Evolutionary conservation across 768 basidiomycete species (phyloP).

Genomic region (Pleurotus eryngii): DNA sequence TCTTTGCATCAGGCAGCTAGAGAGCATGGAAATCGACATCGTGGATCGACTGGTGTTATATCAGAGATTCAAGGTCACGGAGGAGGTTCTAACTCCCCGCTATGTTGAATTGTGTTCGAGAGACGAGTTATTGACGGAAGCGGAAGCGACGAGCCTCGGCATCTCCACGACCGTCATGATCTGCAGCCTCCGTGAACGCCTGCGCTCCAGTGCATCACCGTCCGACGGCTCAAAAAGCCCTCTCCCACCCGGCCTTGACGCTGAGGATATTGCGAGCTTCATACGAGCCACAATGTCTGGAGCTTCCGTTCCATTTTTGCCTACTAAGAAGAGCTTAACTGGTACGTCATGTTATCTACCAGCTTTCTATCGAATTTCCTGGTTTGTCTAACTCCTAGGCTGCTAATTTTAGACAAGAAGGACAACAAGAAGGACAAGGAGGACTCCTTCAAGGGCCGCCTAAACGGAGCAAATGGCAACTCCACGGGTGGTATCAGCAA

Average conservation of each 20-base stretch:
- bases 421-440: no score
- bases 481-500: no score
- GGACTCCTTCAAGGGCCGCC: no score
- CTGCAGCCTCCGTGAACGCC: slow-evolving; percentile 4
- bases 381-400: no score
- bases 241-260: slow-evolving; percentile 7
- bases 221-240: slow-evolving; percentile 10
- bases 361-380: no score
- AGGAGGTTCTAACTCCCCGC: slow-evolving; percentile 35
- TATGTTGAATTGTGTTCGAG: slow-evolving; percentile 40
- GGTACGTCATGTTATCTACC: no score
- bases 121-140: slow-evolving; percentile 34
- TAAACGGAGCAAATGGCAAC: no score
- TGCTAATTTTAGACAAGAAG: no score
- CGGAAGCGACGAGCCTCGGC: slow-evolving; percentile 43
- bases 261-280: slow-evolving; percentile 1
- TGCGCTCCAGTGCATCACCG: slow-evolving; percentile 14
- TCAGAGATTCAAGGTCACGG: slow-evolving; percentile 33
- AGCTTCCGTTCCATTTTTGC: background rate
- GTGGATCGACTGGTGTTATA: slow-evolving; percentile 54
- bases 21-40: slow-evolving; percentile 37
- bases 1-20: slow-evolving; percentile 55
- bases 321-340: no score
- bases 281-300: background rate
- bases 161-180: slow-evolving; percentile 33